phyloP scores from a whole-genome alignment of 192 early-diverging fungal species.

The Coemansia sp. region DNA sequence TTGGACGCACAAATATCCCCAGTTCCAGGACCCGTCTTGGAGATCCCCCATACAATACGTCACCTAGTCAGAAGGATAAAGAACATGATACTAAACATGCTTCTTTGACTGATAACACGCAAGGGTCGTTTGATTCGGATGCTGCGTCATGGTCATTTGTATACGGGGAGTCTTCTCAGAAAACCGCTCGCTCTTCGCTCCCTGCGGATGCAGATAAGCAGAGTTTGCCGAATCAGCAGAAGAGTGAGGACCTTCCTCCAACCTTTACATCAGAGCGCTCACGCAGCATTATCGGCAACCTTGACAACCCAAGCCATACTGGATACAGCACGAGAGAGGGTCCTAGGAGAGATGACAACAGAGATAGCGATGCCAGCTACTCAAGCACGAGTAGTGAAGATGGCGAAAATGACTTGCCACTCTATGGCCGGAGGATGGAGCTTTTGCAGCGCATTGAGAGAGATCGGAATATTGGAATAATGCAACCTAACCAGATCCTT shows the following conservation, averaged over 20 bases:
- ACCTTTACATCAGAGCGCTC: conserved; percentile 37
- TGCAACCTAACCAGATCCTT: conserved; percentile 1
- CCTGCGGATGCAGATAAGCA: neutral
- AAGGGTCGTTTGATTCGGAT: conserved; percentile 1
- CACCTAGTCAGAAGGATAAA: neutral
- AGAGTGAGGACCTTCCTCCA: conserved; percentile 10
- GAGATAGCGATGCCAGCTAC: neutral
- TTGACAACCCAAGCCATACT: neutral
- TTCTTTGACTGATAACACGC: neutral
- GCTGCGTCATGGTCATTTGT: conserved; percentile 13
- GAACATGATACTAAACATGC: neutral
- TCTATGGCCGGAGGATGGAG: neutral
- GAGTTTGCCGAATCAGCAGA: neutral
- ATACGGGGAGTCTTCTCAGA: conserved; percentile 1
- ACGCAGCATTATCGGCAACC: conserved; percentile 23
- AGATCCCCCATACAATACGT: neutral
- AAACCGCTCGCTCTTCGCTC: neutral
- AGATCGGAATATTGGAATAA: conserved; percentile 1
- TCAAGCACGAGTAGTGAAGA: conserved; percentile 1
- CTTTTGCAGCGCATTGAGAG: neutral
- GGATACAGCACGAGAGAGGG: too few species aligned
- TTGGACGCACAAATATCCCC: neutral
- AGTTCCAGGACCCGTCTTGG: neutral
- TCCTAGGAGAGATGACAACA: neutral
- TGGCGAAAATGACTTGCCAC: neutral